These are phyloP conservation scores for Chytriomyces sp. DNA, from an alignment of 192 early-diverging fungal genomes.

Conservation along the genomic window DNA sequence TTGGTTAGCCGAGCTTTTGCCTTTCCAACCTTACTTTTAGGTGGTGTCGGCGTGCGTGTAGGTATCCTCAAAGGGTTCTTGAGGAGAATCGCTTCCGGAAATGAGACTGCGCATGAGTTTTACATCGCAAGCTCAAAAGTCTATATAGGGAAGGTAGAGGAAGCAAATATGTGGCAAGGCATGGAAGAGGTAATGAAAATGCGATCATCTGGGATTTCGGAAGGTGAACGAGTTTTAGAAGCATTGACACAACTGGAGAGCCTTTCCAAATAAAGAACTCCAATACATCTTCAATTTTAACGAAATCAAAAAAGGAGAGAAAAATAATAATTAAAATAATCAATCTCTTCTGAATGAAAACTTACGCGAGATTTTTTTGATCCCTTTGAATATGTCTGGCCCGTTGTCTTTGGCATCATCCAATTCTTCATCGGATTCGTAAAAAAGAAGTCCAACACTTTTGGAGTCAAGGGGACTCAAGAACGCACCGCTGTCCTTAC, in stretches of 20 bases:
- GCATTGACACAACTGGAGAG: not conserved
- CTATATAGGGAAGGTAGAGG: not conserved
- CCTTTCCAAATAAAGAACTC: too few relatives aligned
- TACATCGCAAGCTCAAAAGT: not conserved
- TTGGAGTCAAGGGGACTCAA: too few relatives aligned
- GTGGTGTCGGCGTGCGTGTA: not conserved
- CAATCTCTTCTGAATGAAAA: too few relatives aligned
- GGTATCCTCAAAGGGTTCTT: conserved; percentile 26
- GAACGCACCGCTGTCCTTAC: too few relatives aligned
- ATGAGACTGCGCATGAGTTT: not conserved
- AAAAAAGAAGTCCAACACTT: too few relatives aligned
- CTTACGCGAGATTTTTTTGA: too few relatives aligned
- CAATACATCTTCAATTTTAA: too few relatives aligned
- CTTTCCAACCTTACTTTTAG: not conserved
- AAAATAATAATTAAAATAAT: too few relatives aligned
- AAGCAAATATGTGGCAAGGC: not conserved
- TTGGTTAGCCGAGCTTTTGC: conserved; percentile 3
- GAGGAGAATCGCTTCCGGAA: conserved; percentile 6
- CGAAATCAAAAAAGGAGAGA: too few relatives aligned
- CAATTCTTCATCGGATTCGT: too few relatives aligned
- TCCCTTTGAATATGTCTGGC: too few relatives aligned
- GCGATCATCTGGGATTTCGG: not conserved
- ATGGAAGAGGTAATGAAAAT: not conserved
- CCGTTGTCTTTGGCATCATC: too few relatives aligned
- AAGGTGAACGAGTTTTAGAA: not conserved